Conservation (phyloP, 257 asterid genomes). For the Leptodermis oblonga region DNA sequence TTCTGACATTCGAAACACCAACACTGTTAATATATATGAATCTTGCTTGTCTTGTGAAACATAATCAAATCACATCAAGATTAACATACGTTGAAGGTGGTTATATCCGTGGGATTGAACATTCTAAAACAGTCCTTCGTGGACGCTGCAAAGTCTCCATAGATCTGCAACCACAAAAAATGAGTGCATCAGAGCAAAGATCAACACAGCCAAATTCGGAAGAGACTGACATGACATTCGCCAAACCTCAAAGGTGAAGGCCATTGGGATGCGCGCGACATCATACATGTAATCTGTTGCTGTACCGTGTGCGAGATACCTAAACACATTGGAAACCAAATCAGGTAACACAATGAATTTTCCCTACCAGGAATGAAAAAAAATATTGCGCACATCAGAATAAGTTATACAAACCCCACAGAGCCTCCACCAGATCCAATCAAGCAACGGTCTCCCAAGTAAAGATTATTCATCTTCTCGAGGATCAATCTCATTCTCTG, state of each 20-base stretch:
- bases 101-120: conserved; percentile 90
- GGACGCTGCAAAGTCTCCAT: conserved; percentile 84
- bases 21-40: neutral
- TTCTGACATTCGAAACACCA: conserved; percentile 47
- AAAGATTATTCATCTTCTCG: conserved; percentile 75
- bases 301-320: conserved; percentile 98
- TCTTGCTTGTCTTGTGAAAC: neutral
- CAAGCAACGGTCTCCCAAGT: conserved; percentile 75
- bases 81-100: conserved; percentile 71
- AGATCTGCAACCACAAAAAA: conserved; percentile 57
- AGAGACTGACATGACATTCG: conserved; percentile 1
- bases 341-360: neutral
- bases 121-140: conserved; percentile 87
- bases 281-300: conserved; percentile 98
- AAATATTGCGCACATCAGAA: conserved; percentile 5
- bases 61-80: neutral
- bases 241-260: conserved; percentile 92
- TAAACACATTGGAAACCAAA: conserved; percentile 19
- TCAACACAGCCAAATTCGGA: conserved; percentile 3
- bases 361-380: neutral
- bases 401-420: conserved; percentile 74
- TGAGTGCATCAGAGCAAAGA: conserved; percentile 8
- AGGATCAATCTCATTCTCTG: conserved; percentile 81
- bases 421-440: conserved; percentile 99
- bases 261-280: conserved; percentile 91